These are phyloP conservation scores for Sphaerosporella brunnea DNA, from an alignment of 495 filamentous ascomycete species.

Conservation along the genomic window DNA sequence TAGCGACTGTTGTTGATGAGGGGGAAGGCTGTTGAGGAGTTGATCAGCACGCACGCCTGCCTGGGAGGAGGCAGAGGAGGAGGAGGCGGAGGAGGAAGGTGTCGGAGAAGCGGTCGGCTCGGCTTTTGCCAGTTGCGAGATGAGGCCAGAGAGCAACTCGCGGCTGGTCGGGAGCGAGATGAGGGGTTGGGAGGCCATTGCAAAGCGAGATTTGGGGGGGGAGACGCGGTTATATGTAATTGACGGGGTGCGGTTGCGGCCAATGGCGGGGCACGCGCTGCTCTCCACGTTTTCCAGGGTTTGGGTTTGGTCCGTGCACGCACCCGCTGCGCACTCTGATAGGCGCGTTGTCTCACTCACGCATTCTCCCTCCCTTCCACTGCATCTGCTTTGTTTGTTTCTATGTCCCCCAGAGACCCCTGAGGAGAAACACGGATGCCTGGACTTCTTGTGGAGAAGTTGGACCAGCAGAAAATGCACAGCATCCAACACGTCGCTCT, in stretches of 20 bases:
- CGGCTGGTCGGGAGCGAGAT: slow-evolving; percentile 20
- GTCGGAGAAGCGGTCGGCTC: not conserved
- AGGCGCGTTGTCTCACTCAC: not conserved
- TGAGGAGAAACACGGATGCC: too few species aligned
- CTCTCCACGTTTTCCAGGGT: not conserved
- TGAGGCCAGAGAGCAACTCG: slow-evolving; percentile 34
- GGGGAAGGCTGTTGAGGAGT: not conserved
- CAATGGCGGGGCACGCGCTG: not conserved
- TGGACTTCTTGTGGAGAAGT: too few species aligned
- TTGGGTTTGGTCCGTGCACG: not conserved
- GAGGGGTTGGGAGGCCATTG: not conserved
- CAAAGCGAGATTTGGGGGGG: slow-evolving; percentile 20
- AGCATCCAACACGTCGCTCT: too few species aligned
- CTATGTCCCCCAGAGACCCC: too few species aligned
- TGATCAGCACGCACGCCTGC: not conserved
- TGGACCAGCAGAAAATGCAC: too few species aligned
- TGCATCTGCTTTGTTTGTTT: too few species aligned
- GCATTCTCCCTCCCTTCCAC: too few species aligned
- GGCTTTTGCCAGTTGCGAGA: not conserved
- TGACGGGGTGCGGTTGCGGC: too few species aligned
- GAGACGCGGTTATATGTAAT: too few species aligned
- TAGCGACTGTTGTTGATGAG: slow-evolving; percentile 29
- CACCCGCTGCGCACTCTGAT: not conserved
- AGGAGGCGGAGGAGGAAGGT: slow-evolving; percentile 1
- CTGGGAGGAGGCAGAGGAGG: not conserved